These are phyloP conservation scores for Lipomyces spencermartinsiae DNA, from an alignment of 805 yeast genomes.

Conservation along the genomic window DNA sequence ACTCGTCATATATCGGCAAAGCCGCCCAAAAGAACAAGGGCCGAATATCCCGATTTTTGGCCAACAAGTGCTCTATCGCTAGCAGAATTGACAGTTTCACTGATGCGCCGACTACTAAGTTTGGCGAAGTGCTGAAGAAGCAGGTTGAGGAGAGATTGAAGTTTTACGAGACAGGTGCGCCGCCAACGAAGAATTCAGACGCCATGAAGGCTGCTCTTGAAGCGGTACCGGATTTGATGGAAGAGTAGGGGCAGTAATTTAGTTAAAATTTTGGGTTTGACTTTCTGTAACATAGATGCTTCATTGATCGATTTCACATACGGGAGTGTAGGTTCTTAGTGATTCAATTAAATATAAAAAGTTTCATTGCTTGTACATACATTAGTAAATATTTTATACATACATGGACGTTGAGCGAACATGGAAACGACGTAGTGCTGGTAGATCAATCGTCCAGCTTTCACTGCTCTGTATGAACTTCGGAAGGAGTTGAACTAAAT, in stretches of 20 bases:
- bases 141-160: slow-evolving; percentile 98
- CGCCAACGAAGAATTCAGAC: slow-evolving; percentile 94
- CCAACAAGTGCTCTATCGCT: slow-evolving; percentile 98
- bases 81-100: slow-evolving; percentile 98
- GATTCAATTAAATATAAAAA: slow-evolving; percentile 5
- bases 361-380: slow-evolving; percentile 5
- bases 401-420: slow-evolving; percentile 35
- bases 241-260: slow-evolving; percentile 14
- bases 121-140: slow-evolving; percentile 88
- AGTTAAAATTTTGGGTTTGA: neutral
- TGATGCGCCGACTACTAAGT: slow-evolving; percentile 88
- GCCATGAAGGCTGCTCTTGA: slow-evolving; percentile 93
- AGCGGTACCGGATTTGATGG: slow-evolving; percentile 48
- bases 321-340: neutral
- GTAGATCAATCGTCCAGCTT: slow-evolving; percentile 18
- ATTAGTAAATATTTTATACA: slow-evolving; percentile 13
- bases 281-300: neutral
- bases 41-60: slow-evolving; percentile 96
- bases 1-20: slow-evolving; percentile 90
- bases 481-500: slow-evolving; percentile 7
- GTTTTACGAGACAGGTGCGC: slow-evolving; percentile 94
- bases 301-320: neutral
- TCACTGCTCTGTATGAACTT: neutral
- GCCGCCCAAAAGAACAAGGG: slow-evolving; percentile 98
- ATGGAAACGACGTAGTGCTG: slow-evolving; percentile 14